Conservation (phyloP, 495 filamentous ascomycete genomes). For the Aspergillus sclerotioniger region DNA sequence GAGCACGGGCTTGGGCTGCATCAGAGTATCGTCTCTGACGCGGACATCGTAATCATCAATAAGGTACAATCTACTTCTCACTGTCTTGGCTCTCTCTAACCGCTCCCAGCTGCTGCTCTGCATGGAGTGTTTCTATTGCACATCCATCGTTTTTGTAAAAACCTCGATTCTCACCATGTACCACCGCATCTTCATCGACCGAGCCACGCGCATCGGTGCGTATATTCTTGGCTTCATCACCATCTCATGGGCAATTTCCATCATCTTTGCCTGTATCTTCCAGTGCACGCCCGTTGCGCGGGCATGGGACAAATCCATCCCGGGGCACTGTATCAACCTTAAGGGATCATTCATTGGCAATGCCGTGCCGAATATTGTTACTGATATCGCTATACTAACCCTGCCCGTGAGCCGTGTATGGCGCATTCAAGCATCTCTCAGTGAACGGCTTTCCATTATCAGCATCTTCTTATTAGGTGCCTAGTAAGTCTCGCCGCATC, state of each 20-base stretch:
- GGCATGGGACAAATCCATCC: constrained; percentile 3
- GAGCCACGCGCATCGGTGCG: neutral
- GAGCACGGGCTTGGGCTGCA: too few species aligned
- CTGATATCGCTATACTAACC: constrained; percentile 27
- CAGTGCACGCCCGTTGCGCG: constrained; percentile 5
- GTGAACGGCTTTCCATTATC: constrained; percentile 12
- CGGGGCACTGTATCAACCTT: constrained; percentile 13
- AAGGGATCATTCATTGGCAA: constrained; percentile 24
- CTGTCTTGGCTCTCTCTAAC: neutral
- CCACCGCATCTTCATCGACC: neutral
- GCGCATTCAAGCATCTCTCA: constrained; percentile 8
- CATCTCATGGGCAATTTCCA: constrained; percentile 1
- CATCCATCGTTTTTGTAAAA: constrained; percentile 3
- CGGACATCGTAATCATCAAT: neutral
- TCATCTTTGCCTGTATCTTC: constrained; percentile 4
- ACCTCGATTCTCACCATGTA: constrained; percentile 4
- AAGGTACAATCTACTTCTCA: neutral
- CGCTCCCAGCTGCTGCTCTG: neutral
- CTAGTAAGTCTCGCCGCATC: constrained; percentile 14
- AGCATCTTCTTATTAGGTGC: constrained; percentile 17
- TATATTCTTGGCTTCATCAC: neutral
- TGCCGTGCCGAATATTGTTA: constrained; percentile 31
- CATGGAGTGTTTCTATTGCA: constrained; percentile 5
- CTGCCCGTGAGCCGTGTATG: constrained; percentile 17
- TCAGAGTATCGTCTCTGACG: too few species aligned